A percentile compares a stretch with the other conserved stretches of the same genome.
Evolutionary conservation across 495 filamentous ascomycete species (phyloP).

Genomic region (Clohesyomyces aquaticus): DNA sequence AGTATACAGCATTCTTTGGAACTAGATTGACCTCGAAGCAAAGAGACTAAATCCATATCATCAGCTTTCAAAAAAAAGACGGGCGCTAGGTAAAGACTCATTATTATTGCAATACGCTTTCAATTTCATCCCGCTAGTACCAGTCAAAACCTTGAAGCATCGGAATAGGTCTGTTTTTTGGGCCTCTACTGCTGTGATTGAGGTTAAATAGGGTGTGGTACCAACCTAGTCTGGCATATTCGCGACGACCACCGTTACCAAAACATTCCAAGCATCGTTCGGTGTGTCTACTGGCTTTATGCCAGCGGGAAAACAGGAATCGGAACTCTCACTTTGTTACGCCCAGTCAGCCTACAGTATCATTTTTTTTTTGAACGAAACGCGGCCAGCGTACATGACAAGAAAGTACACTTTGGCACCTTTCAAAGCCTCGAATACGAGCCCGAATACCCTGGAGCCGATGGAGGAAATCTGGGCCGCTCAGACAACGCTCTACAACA

Average conservation of each 20-base stretch:
- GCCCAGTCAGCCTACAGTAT: conserved; percentile 47
- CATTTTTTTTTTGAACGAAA: conserved; percentile 48
- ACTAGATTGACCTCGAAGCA: conserved; percentile 52
- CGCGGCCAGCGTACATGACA: conserved; percentile 50
- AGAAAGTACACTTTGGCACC: conserved; percentile 46
- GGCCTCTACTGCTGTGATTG: conserved; percentile 46
- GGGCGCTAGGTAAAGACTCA: conserved; percentile 48
- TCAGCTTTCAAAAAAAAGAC: conserved; percentile 50
- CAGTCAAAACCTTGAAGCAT: conserved; percentile 47
- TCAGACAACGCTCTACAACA: conserved; percentile 43
- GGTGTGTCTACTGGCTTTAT: conserved; percentile 34
- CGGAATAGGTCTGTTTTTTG: conserved; percentile 51
- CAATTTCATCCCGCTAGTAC: conserved; percentile 54
- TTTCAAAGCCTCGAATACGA: conserved; percentile 34
- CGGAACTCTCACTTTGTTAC: conserved; percentile 39
- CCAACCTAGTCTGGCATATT: conserved; percentile 52
- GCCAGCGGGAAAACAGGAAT: conserved; percentile 39
- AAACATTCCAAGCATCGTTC: conserved; percentile 16
- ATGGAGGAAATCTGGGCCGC: conserved; percentile 42
- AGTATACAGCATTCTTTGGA: conserved; percentile 52
- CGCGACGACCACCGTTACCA: conserved; percentile 31
- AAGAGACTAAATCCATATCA: conserved; percentile 55
- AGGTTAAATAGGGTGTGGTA: conserved; percentile 53
- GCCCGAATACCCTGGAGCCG: background rate
- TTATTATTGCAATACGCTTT: conserved; percentile 55